Conservation (phyloP, 768 basidiomycete genomes). For the Mycena polygramma region DNA sequence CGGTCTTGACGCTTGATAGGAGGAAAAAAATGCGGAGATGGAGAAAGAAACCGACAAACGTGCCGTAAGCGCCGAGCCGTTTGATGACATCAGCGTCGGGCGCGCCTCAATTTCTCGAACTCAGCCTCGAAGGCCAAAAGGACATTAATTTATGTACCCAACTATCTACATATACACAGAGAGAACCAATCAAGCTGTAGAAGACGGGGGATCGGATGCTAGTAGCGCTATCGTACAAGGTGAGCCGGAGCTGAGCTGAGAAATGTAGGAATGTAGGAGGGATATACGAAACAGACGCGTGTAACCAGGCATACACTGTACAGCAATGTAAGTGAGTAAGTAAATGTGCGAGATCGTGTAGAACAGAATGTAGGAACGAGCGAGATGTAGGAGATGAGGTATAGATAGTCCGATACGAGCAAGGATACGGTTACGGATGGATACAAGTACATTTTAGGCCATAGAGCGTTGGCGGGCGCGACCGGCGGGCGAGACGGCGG, state of each 20-base stretch:
- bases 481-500: not conserved
- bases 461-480: not conserved
- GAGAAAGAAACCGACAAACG: too few relatives aligned
- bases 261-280: not conserved
- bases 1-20: too few relatives aligned
- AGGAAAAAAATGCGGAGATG: too few relatives aligned
- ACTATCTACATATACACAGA: not conserved
- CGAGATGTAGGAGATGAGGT: constrained; percentile 8
- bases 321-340: not conserved
- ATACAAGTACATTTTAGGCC: constrained; percentile 25
- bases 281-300: not conserved
- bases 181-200: not conserved
- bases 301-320: constrained; percentile 10
- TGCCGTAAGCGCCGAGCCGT: too few relatives aligned
- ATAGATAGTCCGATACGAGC: constrained; percentile 7
- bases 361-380: not conserved
- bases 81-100: too few relatives aligned
- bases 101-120: too few relatives aligned
- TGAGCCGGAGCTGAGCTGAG: not conserved
- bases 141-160: not conserved
- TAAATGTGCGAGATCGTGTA: constrained; percentile 8
- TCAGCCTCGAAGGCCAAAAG: too few relatives aligned
- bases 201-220: not conserved
- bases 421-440: not conserved
- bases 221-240: constrained; percentile 6